These are phyloP conservation scores for sorghum (Sorghum bicolor) DNA, from an alignment of 176 grass and related monocot genomes.

Conservation along the genomic window DNA sequence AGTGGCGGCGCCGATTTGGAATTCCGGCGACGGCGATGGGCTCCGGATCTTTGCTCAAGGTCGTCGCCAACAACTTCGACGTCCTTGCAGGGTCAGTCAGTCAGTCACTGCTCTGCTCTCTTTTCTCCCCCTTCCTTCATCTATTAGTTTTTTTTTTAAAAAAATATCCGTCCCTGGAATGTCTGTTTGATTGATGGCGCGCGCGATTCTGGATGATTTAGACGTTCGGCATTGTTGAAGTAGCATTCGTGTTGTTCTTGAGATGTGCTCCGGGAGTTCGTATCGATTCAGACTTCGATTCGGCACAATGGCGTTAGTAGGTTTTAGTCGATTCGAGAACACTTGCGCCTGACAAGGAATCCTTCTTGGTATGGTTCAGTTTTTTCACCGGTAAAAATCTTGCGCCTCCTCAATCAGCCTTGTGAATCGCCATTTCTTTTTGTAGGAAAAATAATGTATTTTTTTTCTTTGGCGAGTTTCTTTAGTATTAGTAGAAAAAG, in stretches of 20 bases:
- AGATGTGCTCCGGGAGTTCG: background rate
- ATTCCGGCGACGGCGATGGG: background rate
- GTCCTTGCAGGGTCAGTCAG: conserved; percentile 63
- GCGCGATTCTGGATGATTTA: background rate
- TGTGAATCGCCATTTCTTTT: background rate
- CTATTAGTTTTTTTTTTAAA: too few relatives aligned
- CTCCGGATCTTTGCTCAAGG: conserved; percentile 63
- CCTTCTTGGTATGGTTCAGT: background rate
- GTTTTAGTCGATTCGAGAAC: background rate
- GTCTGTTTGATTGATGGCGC: background rate
- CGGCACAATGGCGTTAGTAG: background rate
- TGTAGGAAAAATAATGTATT: background rate
- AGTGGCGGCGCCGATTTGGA: background rate
- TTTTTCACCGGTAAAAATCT: background rate
- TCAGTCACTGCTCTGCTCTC: background rate
- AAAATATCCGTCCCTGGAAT: background rate
- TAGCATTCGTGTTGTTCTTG: background rate
- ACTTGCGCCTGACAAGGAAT: background rate
- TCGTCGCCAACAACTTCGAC: conserved; percentile 66
- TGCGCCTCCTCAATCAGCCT: background rate
- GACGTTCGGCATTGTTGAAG: background rate
- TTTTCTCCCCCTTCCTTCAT: background rate
- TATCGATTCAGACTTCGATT: background rate
- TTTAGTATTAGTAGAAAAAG: background rate
- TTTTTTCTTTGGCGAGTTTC: background rate